Evolutionary conservation across 352 stramenopile species (phyloP).

Genomic region (Globisporangium solare): DNA sequence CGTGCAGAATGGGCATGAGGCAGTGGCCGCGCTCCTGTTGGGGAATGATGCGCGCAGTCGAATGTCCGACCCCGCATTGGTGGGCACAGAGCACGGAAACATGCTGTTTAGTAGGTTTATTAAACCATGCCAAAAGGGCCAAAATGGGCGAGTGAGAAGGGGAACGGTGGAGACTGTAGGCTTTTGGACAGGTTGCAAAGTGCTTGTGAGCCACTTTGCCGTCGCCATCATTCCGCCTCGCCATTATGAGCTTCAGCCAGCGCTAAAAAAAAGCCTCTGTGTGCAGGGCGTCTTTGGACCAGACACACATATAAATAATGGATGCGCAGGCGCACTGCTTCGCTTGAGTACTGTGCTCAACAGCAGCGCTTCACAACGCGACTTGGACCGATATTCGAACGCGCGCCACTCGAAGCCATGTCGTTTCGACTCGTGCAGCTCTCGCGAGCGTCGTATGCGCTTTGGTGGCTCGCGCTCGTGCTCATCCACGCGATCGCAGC

Average conservation of each 20-base stretch:
- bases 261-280: too few species aligned
- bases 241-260: not conserved
- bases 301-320: too few species aligned
- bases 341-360: too few species aligned
- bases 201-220: constrained; percentile 6
- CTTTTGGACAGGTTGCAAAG: not conserved
- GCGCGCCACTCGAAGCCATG: too few species aligned
- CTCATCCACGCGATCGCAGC: too few species aligned
- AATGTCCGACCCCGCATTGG: not conserved
- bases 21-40: not conserved
- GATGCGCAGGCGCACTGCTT: too few species aligned
- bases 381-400: too few species aligned
- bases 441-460: too few species aligned
- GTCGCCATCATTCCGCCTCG: constrained; percentile 2
- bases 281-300: too few species aligned
- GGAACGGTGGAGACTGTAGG: not conserved
- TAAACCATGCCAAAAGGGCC: not conserved
- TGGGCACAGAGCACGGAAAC: not conserved
- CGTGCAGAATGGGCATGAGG: constrained; percentile 8
- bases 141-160: not conserved
- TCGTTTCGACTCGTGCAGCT: too few species aligned
- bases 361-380: too few species aligned
- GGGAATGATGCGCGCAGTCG: not conserved
- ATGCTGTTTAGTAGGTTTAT: not conserved
- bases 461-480: too few species aligned